Conservation (phyloP, 208 protist genomes). For the Trypanosoma congolense region DNA sequence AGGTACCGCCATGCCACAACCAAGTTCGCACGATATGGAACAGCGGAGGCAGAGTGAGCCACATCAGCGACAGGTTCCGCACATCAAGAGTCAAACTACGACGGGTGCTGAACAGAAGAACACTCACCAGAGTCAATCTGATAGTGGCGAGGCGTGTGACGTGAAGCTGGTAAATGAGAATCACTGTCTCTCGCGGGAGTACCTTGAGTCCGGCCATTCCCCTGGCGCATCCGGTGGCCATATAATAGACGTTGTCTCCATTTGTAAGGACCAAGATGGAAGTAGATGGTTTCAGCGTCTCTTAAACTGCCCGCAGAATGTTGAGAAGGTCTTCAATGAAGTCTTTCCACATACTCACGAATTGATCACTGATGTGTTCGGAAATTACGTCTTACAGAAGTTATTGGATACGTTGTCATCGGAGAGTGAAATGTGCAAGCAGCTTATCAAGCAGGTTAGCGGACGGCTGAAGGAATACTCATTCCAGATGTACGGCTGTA, state of each 20-base stretch:
- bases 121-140: not conserved
- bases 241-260: constrained; percentile 74
- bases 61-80: not conserved
- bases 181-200: constrained; percentile 20
- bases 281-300: constrained; percentile 96
- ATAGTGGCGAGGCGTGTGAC: not conserved
- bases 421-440: constrained; percentile 23
- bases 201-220: constrained; percentile 39
- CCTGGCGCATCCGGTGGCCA: constrained; percentile 70
- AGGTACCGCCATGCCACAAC: not conserved
- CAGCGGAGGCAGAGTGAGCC: not conserved
- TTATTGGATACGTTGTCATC: constrained; percentile 91
- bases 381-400: constrained; percentile 98
- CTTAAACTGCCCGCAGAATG: constrained; percentile 82
- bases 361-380: constrained; percentile 96
- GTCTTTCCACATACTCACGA: constrained; percentile 67
- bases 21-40: not conserved
- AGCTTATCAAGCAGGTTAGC: constrained; percentile 61
- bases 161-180: not conserved
- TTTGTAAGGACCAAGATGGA: constrained; percentile 94
- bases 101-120: constrained; percentile 1
- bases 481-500: constrained; percentile 94
- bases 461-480: constrained; percentile 86
- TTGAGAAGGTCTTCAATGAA: constrained; percentile 87
- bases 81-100: not conserved